Evolutionary conservation across 129 eudicot genomes (phyloP).

Genomic region (Kitagawia praeruptora): DNA sequence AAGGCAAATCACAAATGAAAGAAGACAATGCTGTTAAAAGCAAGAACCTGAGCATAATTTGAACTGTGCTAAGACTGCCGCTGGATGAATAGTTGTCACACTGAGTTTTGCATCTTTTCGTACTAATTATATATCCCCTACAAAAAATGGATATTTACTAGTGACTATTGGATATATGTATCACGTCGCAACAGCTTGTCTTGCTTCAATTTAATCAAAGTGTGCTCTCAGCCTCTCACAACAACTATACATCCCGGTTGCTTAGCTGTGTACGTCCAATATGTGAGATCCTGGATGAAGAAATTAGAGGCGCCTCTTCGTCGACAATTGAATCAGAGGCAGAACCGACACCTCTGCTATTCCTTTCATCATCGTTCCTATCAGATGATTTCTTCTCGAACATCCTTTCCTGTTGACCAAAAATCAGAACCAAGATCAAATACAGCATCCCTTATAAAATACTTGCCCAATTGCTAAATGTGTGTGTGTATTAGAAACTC

Average conservation of each 20-base stretch:
- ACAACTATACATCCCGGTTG: conserved; percentile 33
- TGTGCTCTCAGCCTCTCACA: not conserved
- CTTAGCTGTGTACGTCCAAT: conserved; percentile 50
- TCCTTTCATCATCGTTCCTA: conserved; percentile 22
- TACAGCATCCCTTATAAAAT: not conserved
- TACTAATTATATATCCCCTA: not conserved
- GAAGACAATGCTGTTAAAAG: not conserved
- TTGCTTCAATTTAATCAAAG: not conserved
- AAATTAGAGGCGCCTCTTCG: conserved; percentile 51
- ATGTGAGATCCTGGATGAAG: conserved; percentile 53
- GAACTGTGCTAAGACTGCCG: not conserved
- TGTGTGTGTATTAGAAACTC: not conserved
- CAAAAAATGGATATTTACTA: conserved; percentile 7
- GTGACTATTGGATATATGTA: not conserved
- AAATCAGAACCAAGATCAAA: not conserved
- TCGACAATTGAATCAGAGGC: conserved; percentile 33
- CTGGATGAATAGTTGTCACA: not conserved
- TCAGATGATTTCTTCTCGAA: conserved; percentile 69
- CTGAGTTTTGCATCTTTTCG: too few species aligned
- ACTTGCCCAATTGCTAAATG: not conserved
- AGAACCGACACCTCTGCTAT: conserved; percentile 32
- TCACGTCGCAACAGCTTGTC: not conserved
- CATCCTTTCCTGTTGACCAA: conserved; percentile 53
- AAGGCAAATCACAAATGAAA: not conserved
- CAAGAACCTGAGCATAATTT: not conserved